Conservation (phyloP, 352 stramenopile species). For the Plasmopara muralis region DNA sequence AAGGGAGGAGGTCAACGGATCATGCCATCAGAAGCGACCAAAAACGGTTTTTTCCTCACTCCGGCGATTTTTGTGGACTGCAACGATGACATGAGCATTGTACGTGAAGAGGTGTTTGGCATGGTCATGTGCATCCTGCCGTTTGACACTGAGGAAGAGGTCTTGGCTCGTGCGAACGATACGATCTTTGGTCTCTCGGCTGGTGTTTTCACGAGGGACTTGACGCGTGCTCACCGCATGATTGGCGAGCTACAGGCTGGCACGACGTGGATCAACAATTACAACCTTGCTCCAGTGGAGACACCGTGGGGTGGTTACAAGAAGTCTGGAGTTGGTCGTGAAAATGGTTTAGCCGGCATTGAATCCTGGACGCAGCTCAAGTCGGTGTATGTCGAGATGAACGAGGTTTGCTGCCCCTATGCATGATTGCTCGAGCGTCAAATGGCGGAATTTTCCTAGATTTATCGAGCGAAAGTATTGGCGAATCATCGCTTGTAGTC, state of each 20-base stretch:
- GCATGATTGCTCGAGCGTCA: slow-evolving; percentile 3
- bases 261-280: slow-evolving; percentile 87
- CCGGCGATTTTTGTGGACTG: slow-evolving; percentile 89
- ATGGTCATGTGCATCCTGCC: slow-evolving; percentile 77
- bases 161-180: slow-evolving; percentile 71
- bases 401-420: slow-evolving; percentile 64
- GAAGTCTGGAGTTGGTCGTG: slow-evolving; percentile 85
- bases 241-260: slow-evolving; percentile 62
- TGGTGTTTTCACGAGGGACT: slow-evolving; percentile 81
- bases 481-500: too few species aligned
- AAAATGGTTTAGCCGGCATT: slow-evolving; percentile 85
- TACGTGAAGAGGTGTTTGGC: slow-evolving; percentile 77
- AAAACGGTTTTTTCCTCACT: slow-evolving; percentile 83
- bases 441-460: not conserved
- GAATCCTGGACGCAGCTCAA: slow-evolving; percentile 89
- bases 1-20: slow-evolving; percentile 48
- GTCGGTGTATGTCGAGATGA: slow-evolving; percentile 85
- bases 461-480: slow-evolving; percentile 7
- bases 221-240: slow-evolving; percentile 71
- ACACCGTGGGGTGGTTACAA: slow-evolving; percentile 90
- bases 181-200: slow-evolving; percentile 77
- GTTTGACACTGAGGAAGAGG: slow-evolving; percentile 74
- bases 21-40: slow-evolving; percentile 32
- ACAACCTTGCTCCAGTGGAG: slow-evolving; percentile 82
- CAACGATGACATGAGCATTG: slow-evolving; percentile 85